A percentile compares a stretch with the other conserved stretches of the same genome.
Conservation (phyloP, 164 flowering plant genomes). For the Brasenia schreberi region DNA sequence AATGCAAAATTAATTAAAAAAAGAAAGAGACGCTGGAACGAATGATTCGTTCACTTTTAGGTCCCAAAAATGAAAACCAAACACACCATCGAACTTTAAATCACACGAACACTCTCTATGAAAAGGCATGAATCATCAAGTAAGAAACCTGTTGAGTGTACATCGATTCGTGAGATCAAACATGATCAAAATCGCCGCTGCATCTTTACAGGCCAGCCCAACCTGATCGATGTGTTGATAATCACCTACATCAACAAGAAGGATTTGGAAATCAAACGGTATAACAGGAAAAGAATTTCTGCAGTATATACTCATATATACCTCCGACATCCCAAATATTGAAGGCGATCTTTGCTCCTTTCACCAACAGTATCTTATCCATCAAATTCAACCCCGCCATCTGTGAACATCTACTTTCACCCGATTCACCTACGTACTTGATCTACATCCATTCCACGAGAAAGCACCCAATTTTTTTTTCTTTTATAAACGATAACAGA, state of each 20-base stretch:
- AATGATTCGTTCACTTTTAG: too few relatives aligned
- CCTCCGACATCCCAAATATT: constrained; percentile 96
- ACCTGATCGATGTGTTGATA: constrained; percentile 42
- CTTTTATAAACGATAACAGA: background rate
- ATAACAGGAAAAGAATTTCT: background rate
- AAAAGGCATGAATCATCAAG: background rate
- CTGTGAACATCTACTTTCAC: constrained; percentile 38
- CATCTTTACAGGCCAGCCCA: constrained; percentile 79
- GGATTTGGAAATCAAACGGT: background rate
- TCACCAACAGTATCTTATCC: constrained; percentile 48
- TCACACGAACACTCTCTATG: too few relatives aligned
- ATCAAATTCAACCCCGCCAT: constrained; percentile 69
- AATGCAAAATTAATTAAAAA: background rate
- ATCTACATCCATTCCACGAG: constrained; percentile 19
- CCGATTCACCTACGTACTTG: constrained; percentile 75
- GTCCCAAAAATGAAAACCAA: too few relatives aligned
- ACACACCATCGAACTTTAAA: too few relatives aligned
- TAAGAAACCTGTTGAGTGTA: constrained; percentile 65
- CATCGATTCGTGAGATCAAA: constrained; percentile 86
- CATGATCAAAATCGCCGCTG: constrained; percentile 79
- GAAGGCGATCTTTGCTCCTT: constrained; percentile 64
- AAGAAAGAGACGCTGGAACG: background rate
- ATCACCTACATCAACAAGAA: constrained; percentile 36
- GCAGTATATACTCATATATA: constrained; percentile 6
- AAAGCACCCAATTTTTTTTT: background rate